Evolutionary conservation across 257 asterid species (phyloP), one percentile per base, ranked within the genome.

Genomic region (Salvia rosmarinus): DNA sequence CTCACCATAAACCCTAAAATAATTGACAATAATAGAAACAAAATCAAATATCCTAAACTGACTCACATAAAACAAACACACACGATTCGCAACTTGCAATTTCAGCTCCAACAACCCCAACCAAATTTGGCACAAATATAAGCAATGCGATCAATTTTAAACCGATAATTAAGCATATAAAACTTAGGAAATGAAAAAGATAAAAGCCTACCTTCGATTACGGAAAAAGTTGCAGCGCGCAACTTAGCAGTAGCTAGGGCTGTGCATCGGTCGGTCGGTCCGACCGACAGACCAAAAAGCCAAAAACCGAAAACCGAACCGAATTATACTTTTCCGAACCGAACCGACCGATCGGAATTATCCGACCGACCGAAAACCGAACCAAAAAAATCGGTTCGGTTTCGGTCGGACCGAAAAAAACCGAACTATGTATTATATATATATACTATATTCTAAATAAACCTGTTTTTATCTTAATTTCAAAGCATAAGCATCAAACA

Each of bases 21-120:
- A 9, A n/a, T 14, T 0, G 13, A 32, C 8, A 32, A 32, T 9
- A 58, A 32, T 25, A 58, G 13, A 32, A 58, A 58, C 23, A 42
- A 20, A 57, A 14, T 20, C 42, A 58, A 32, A 32, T 8, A 32
- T n/a, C 40, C 23, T 32, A 32, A 32, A 6, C 63, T 4, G 37
- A 28, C 10, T 8, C 47, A 9, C 30, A 16, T 16, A 59, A 35
- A 34, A 16, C 16, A 14, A 40, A 25, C 30, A 6, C 46, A 14
- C 49, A 8, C 3, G 10, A n/a, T n/a, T n/a, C 30, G 21, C 25
- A 30, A 12, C 68, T 46, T 14, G 63, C 44, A 57, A 35, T 55
- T 71, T 43, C n/a, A 47, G 60, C 32, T 71, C 58, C 13, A 64
- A 17, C 35, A 58, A 65, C 60, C 70, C 77, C 58, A 77, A 65